Conservation (phyloP, 768 basidiomycete species). For the Cystofilobasidium macerans region DNA sequence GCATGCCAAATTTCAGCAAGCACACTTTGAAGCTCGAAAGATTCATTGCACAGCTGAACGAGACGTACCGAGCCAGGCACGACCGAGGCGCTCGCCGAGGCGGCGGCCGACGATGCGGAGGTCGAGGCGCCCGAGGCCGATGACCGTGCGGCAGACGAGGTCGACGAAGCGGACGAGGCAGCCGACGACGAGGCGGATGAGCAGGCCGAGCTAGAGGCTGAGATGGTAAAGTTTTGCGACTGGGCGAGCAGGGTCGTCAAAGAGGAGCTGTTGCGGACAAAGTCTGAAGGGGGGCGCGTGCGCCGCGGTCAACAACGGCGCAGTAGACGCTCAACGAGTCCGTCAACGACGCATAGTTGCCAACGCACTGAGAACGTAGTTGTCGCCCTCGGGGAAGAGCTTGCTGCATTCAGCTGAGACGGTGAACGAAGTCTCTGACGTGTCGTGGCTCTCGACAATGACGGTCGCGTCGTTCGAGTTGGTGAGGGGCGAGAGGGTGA, state of each 20-base stretch:
- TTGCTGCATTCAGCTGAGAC: background rate
- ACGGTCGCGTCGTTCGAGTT: background rate
- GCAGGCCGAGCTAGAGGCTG: background rate
- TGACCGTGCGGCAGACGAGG: background rate
- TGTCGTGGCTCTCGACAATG: background rate
- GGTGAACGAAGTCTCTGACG: background rate
- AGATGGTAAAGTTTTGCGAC: slow-evolving; percentile 7
- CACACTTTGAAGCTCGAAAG: no score
- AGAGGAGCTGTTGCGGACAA: background rate
- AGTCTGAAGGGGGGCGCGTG: background rate
- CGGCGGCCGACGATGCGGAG: background rate
- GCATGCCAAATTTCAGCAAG: background rate
- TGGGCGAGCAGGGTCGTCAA: slow-evolving; percentile 1
- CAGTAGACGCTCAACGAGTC: background rate
- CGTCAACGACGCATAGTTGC: no score
- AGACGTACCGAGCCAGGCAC: background rate
- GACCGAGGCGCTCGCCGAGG: background rate
- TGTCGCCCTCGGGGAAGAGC: background rate
- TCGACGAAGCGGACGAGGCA: background rate
- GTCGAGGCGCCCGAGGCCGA: background rate
- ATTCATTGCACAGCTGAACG: no score
- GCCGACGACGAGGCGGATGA: background rate
- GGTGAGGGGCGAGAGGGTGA: slow-evolving; percentile 7
- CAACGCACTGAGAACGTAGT: background rate
- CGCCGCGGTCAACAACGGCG: background rate